phyloP scores from a whole-genome alignment of 2,329 filamentous ascomycete species.

The Pyrenochaeta sp. region DNA sequence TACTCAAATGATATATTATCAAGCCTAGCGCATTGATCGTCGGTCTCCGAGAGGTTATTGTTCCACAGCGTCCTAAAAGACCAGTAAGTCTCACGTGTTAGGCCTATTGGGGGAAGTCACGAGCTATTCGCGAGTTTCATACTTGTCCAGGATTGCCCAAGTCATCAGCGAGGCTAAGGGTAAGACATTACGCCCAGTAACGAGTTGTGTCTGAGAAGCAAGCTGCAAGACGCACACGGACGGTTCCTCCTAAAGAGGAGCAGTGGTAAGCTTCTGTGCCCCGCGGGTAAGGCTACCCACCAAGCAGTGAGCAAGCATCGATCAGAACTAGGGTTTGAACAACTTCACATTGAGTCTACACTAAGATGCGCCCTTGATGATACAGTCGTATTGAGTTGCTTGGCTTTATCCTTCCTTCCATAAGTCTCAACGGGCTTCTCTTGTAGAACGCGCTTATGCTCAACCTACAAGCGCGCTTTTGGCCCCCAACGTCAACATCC shows the following conservation, averaged over 20 bases:
- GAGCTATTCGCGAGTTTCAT: background rate
- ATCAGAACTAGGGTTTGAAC: background rate
- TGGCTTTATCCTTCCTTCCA: background rate
- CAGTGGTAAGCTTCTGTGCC: constrained; percentile 11
- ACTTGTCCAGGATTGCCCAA: background rate
- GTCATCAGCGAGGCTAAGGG: background rate
- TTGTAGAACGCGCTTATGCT: background rate
- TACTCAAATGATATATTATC: too few relatives aligned
- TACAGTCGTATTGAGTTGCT: background rate
- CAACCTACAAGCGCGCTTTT: constrained; percentile 6
- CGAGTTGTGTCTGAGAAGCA: background rate
- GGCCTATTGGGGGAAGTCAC: background rate
- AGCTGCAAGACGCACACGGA: background rate
- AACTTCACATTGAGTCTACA: background rate
- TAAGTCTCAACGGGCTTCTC: too few relatives aligned
- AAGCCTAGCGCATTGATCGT: too few relatives aligned
- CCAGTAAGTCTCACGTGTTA: background rate
- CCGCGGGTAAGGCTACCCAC: constrained; percentile 10
- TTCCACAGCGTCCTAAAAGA: too few relatives aligned
- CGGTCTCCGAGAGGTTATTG: too few relatives aligned
- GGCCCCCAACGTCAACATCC: background rate
- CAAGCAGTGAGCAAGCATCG: background rate
- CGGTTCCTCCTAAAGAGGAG: background rate
- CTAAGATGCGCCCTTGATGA: background rate
- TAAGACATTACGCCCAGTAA: background rate